Base-by-base conservation (phyloP, 2,329 filamentous ascomycete species). In the Diaporthe australafricana region DNA sequence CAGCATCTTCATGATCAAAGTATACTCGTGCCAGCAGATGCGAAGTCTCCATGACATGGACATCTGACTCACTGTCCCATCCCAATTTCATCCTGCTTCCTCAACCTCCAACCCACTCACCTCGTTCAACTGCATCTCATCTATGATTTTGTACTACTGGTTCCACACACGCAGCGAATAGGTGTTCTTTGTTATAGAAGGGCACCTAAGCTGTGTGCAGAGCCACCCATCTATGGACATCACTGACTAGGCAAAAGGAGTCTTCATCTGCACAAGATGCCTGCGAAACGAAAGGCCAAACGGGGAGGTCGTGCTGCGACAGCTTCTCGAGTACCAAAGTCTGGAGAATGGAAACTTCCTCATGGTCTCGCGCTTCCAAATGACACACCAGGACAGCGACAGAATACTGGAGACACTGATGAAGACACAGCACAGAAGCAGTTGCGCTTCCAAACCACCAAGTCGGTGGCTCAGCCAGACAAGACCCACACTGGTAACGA, bases 351-450 rank as follows among this genome's bases (percentile, higher is more conserved):
- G 67, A 38, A 5, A n/a, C 32, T 35, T 27, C 42, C 67, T 16
- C 67, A 69, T 12, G 67, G 67, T 40, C 55, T 69, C 48, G 67
- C 42, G 11, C 2, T 69, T n/a, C 53, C 67, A 48, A 3, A 47
- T 11, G 1, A 35, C 11, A 12, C 50, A 12, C 27, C 38, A n/a
- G 56, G 14, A 30, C 38, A 45, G 8, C 38, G 14, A 5, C 20
- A 40, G 9, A 45, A 62, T 9, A 30, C n/a, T 20, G 38, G 9
- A 4, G 9, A n/a, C 22, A 20, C 30, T 7, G 14, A 38, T 1
- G 45, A 9, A 5, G 3, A 32, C 8, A n/a, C 42, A 38, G 45
- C 30, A 35, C 67, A 60, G 53, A 50, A 50, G 32, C 53, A 57
- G 16, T 22, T 69, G 32, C 40, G 40, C 35, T 57, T 57, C 30